These are phyloP conservation scores for Pseudonitzschia multiseries DNA, from an alignment of 108 stramenopile genomes.

Conservation along the genomic window DNA sequence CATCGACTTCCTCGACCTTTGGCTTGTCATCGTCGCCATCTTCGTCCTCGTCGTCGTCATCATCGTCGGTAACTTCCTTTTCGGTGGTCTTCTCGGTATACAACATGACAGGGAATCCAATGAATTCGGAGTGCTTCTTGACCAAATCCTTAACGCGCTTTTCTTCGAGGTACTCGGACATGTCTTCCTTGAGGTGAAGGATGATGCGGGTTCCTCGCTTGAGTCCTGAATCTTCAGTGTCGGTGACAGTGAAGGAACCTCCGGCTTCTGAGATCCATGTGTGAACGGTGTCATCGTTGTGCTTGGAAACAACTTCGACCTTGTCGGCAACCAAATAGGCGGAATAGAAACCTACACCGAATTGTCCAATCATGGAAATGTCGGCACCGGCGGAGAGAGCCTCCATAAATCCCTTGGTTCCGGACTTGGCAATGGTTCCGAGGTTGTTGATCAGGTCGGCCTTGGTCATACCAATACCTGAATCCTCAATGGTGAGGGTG, in stretches of 20 bases:
- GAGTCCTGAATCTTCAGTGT: slow-evolving; percentile 75
- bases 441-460: slow-evolving; percentile 99
- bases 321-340: slow-evolving; percentile 99
- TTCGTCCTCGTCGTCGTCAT: slow-evolving; percentile 96
- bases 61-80: slow-evolving; percentile 99
- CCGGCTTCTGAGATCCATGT: slow-evolving; percentile 97
- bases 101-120: slow-evolving; percentile 99
- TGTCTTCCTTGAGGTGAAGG: slow-evolving; percentile 99
- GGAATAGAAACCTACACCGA: slow-evolving; percentile 99
- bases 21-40: slow-evolving; percentile 91
- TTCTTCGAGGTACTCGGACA: slow-evolving; percentile 99
- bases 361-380: slow-evolving; percentile 99
- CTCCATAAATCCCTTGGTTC: slow-evolving; percentile 99
- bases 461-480: slow-evolving; percentile 99
- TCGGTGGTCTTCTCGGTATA: slow-evolving; percentile 99
- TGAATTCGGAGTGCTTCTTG: slow-evolving; percentile 99
- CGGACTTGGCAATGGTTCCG: slow-evolving; percentile 99
- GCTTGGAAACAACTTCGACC: slow-evolving; percentile 98
- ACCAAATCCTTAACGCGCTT: slow-evolving; percentile 97
- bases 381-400: slow-evolving; percentile 98
- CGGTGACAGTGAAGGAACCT: slow-evolving; percentile 95
- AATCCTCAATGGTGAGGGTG: slow-evolving; percentile 98
- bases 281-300: slow-evolving; percentile 93
- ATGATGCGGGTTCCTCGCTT: slow-evolving; percentile 98
- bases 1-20: slow-evolving; percentile 96